Conservation (phyloP, 2,329 filamentous ascomycete species). For the Colletotrichum sp. region DNA sequence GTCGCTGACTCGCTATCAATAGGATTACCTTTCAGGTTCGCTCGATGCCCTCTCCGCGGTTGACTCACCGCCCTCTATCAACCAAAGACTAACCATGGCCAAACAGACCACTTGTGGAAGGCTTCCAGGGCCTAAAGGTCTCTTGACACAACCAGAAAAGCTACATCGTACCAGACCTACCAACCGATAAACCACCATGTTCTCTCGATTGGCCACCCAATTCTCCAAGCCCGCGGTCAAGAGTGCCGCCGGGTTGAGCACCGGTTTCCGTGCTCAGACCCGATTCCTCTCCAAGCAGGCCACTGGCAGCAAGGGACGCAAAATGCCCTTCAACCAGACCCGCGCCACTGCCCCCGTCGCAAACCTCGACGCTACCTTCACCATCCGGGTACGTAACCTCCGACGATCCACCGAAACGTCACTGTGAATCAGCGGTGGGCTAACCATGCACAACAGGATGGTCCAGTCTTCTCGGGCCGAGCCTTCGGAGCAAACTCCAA, state of each 20-base stretch:
- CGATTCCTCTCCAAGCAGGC: conserved; percentile 42
- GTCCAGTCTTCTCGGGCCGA: conserved; percentile 93
- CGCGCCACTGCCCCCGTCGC: conserved; percentile 70
- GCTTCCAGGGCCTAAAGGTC: conserved; percentile 51
- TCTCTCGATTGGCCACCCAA: conserved; percentile 60
- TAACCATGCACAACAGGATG: conserved; percentile 64
- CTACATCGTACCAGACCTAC: background rate
- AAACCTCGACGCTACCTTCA: conserved; percentile 87
- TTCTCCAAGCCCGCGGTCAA: conserved; percentile 59
- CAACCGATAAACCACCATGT: conserved; percentile 51
- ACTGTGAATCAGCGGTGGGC: background rate
- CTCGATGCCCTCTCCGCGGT: conserved; percentile 27
- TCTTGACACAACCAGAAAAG: conserved; percentile 19
- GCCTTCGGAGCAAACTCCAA: conserved; percentile 97
- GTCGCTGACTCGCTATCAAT: conserved; percentile 46
- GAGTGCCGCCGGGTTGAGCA: conserved; percentile 42
- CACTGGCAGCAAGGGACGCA: conserved; percentile 72
- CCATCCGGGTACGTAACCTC: conserved; percentile 74
- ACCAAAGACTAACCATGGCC: conserved; percentile 32
- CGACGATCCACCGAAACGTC: background rate
- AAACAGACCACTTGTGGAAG: conserved; percentile 59
- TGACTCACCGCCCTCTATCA: conserved; percentile 46
- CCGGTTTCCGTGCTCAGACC: conserved; percentile 34
- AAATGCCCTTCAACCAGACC: conserved; percentile 64
- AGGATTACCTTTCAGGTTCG: conserved; percentile 82